Percentiles rank a stretch among this genome's conserved stretches.
Conservation (phyloP, 805 yeast species). For the Yamadazyma nakazawae region DNA sequence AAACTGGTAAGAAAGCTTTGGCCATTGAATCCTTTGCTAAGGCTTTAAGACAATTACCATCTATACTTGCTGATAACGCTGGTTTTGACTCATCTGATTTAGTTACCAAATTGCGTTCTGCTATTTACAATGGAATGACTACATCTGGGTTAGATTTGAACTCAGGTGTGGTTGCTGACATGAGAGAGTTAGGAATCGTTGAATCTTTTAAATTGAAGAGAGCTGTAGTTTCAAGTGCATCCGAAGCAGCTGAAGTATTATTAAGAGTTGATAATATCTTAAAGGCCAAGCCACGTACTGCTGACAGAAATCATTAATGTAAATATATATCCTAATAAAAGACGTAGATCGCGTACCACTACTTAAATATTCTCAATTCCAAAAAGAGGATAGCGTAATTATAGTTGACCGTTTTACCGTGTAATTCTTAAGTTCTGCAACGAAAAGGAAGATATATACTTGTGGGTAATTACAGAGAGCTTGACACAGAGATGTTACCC, state of each 20-base stretch:
- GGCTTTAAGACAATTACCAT: slow-evolving; percentile 92
- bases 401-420: too few relatives aligned
- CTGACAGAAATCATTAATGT: slow-evolving; percentile 63
- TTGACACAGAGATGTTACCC: too few relatives aligned
- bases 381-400: too few relatives aligned
- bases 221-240: slow-evolving; percentile 91
- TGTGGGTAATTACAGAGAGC: too few relatives aligned
- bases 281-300: slow-evolving; percentile 96
- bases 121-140: slow-evolving; percentile 86
- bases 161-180: slow-evolving; percentile 82
- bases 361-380: too few relatives aligned
- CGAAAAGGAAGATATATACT: too few relatives aligned
- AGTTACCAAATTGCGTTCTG: slow-evolving; percentile 84
- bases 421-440: too few relatives aligned
- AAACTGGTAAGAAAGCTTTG: slow-evolving; percentile 86
- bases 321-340: background rate
- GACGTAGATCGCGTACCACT: background rate
- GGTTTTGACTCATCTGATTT: slow-evolving; percentile 93
- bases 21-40: slow-evolving; percentile 94
- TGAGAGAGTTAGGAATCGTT: slow-evolving; percentile 89
- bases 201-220: slow-evolving; percentile 89
- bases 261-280: slow-evolving; percentile 95
- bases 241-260: slow-evolving; percentile 97
- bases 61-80: slow-evolving; percentile 94
- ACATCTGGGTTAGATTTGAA: slow-evolving; percentile 90